These are phyloP conservation scores for Flaveria ramosissima DNA, from an alignment of 129 eudicot genomes.

Conservation along the genomic window DNA sequence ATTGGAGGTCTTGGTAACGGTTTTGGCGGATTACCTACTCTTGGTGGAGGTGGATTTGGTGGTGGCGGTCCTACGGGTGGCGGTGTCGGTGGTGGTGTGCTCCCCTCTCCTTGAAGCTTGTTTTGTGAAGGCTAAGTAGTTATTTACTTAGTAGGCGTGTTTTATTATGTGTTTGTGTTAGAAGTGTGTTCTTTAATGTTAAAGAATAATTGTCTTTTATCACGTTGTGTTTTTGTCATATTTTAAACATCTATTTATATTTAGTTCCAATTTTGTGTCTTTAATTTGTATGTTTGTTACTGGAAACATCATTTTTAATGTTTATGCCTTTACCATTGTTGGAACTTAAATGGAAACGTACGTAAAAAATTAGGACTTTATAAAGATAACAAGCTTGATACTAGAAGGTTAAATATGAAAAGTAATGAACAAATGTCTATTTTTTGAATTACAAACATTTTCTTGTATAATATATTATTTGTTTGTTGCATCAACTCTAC, in stretches of 20 bases:
- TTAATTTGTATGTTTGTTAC: neutral
- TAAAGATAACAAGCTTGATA: neutral
- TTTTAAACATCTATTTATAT: slow-evolving; percentile 12
- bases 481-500: no score
- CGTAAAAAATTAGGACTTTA: no score
- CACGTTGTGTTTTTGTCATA: slow-evolving; percentile 1
- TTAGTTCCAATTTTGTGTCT: neutral
- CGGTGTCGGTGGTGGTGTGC: slow-evolving; percentile 20
- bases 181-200: neutral
- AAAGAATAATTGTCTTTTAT: slow-evolving; percentile 8
- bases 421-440: neutral
- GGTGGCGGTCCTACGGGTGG: slow-evolving; percentile 39
- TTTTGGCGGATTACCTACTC: slow-evolving; percentile 43
- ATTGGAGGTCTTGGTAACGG: slow-evolving; percentile 43
- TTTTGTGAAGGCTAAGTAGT: slow-evolving; percentile 11
- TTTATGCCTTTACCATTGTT: neutral
- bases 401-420: neutral
- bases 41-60: slow-evolving; percentile 44
- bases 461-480: no score
- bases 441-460: no score
- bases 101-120: slow-evolving; percentile 41
- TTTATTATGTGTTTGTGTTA: slow-evolving; percentile 16
- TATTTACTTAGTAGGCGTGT: slow-evolving; percentile 16
- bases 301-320: neutral
- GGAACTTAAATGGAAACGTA: neutral